Base-by-base conservation (phyloP, 257 asterid genomes). In the Solanum chaucha region DNA sequence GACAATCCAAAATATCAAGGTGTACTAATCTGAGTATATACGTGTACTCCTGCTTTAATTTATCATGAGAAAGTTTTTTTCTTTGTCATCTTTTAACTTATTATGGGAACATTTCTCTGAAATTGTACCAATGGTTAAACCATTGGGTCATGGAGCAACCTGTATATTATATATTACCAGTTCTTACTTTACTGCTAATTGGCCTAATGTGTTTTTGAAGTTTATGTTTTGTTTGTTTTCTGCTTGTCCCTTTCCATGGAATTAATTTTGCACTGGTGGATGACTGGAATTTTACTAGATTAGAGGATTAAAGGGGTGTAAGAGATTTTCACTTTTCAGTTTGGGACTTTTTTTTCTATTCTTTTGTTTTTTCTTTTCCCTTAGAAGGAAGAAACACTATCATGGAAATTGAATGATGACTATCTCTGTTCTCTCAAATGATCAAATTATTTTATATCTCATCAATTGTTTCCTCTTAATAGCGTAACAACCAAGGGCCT, bases 1-100 rank as follows among this genome's bases (percentile, higher is more conserved):
- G 93, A 92, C 89, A 97, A 95, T 86, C 87, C 90, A 30, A 97
- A 97, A 92, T 97, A 94, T 88, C 87, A 88, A 94, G 99, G 99
- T 97, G 61, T 65, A 65, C 87, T 46, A 65, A 61, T 84, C 48
- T 70, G 55, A 70, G 6, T 48, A 72, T 86, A 38, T 86, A 28
- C 24, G 0, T 24, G 59, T 65, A 12, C 20, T 58, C 67, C 19
- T 58, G 82, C 78, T 24, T 20, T 86, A 28, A 48, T 72, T 86
- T 86, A 5, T 80, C 68, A 28, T 86, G 83, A 55, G 36, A 41
- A 3, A 4, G 15, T 11, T 44, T 30, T 30, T 40, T 46, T 17
- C 72, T 61, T 72, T 11, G 40, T 32, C 46, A 10, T 86, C 48
- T 48, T 72, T 15, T 86, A 48, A 4, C 68, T 46, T 26, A 80